These are phyloP conservation scores for Sclerotinia sclerotiorum DNA, from an alignment of 2,329 filamentous ascomycete genomes.

Conservation along the genomic window DNA sequence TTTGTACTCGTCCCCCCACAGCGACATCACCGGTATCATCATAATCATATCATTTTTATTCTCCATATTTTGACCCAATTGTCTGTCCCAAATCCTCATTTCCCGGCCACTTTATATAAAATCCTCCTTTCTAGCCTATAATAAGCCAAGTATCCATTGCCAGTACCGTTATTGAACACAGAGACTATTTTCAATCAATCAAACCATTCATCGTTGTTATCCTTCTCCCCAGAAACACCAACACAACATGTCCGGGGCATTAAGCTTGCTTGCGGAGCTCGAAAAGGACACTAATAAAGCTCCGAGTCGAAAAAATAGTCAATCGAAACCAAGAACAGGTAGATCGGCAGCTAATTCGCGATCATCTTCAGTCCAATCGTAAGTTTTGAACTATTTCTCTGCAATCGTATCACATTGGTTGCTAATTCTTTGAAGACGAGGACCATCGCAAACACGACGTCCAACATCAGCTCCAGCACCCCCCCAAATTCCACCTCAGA, in stretches of 20 bases:
- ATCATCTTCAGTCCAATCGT: constrained; percentile 22
- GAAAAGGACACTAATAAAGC: constrained; percentile 18
- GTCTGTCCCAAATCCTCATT: neutral
- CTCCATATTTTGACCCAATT: constrained; percentile 12
- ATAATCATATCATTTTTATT: constrained; percentile 9
- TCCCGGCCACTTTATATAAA: neutral
- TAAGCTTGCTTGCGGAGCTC: constrained; percentile 17
- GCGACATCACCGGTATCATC: neutral
- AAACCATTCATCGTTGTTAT: neutral
- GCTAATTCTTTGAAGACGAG: neutral
- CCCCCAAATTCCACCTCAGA: constrained; percentile 8
- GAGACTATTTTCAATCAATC: neutral
- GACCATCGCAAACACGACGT: constrained; percentile 11
- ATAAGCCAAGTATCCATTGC: neutral
- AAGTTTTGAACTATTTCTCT: neutral
- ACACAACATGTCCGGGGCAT: constrained; percentile 13
- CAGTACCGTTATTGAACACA: neutral
- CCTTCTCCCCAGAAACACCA: too few relatives aligned
- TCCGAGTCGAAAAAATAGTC: constrained; percentile 17
- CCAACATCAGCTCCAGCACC: constrained; percentile 8
- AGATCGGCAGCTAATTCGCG: constrained; percentile 19
- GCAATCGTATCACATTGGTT: neutral
- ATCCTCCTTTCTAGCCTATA: neutral
- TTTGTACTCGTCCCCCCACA: constrained; percentile 6
- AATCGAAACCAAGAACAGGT: constrained; percentile 10